Conservation (phyloP, 2,329 filamentous ascomycete genomes). For the Colletotrichum siamense region DNA sequence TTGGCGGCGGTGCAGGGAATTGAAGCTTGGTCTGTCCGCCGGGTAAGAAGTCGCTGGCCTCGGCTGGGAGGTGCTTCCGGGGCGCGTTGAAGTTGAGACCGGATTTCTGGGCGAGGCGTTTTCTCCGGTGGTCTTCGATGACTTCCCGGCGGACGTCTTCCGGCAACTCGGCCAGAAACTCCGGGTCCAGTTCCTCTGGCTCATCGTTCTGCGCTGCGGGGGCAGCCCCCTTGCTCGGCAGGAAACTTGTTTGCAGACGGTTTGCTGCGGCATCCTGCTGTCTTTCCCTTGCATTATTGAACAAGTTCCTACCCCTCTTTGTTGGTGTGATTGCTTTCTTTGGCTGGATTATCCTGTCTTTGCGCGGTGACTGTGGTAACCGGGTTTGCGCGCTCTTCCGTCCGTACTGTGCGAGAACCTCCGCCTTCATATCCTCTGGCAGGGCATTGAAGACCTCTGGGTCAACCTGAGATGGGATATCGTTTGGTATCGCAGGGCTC, state of each 20-base stretch:
- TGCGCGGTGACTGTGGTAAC: slow-evolving; percentile 57
- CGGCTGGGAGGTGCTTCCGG: slow-evolving; percentile 26
- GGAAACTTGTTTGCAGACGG: slow-evolving; percentile 77
- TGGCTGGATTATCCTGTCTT: slow-evolving; percentile 55
- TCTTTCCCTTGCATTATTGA: slow-evolving; percentile 53
- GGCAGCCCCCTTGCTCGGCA: slow-evolving; percentile 42
- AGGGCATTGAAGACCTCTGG: slow-evolving; percentile 82
- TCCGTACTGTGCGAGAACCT: slow-evolving; percentile 78
- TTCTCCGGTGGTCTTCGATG: slow-evolving; percentile 73
- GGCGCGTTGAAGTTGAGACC: slow-evolving; percentile 51
- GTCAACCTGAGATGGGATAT: slow-evolving; percentile 81
- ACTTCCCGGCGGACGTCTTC: slow-evolving; percentile 82
- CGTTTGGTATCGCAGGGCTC: slow-evolving; percentile 35
- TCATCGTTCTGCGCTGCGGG: slow-evolving; percentile 35
- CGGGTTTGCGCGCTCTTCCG: slow-evolving; percentile 36
- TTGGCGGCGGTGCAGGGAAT: slow-evolving; percentile 52
- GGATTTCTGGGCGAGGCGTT: slow-evolving; percentile 63
- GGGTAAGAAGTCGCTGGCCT: slow-evolving; percentile 21
- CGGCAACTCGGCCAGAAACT: slow-evolving; percentile 83
- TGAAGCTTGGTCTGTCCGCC: slow-evolving; percentile 48
- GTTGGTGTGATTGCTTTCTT: slow-evolving; percentile 67
- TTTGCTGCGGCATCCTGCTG: slow-evolving; percentile 61
- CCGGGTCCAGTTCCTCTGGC: slow-evolving; percentile 63
- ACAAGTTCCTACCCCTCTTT: slow-evolving; percentile 62
- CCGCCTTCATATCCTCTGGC: slow-evolving; percentile 84